Conservation (phyloP, 495 filamentous ascomycete genomes). For the Podospora pseudopauciseta region DNA sequence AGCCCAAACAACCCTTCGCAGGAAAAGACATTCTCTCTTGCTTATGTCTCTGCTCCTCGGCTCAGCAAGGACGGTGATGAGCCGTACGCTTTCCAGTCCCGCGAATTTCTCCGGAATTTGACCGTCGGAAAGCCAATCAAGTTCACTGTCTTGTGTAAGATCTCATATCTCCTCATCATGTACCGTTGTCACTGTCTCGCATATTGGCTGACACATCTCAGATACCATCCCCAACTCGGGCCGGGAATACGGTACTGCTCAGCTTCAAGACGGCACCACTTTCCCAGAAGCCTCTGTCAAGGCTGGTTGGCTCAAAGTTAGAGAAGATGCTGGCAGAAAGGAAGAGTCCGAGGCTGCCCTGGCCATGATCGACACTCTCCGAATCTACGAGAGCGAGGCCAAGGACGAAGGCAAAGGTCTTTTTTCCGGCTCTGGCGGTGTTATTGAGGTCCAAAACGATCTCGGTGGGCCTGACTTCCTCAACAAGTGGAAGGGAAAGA, state of each 20-base stretch:
- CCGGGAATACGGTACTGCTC: conserved; percentile 81
- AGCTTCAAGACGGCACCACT: conserved; percentile 65
- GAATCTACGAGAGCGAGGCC: conserved; percentile 74
- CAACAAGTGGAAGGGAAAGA: conserved; percentile 71
- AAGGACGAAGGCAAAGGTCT: conserved; percentile 72
- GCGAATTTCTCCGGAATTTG: conserved; percentile 81
- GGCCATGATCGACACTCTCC: conserved; percentile 68
- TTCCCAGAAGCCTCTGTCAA: conserved; percentile 76
- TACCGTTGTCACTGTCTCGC: background rate
- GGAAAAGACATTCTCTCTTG: conserved; percentile 82
- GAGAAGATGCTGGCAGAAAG: conserved; percentile 86
- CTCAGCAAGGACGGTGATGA: conserved; percentile 87
- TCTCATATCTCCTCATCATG: background rate
- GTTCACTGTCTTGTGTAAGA: conserved; percentile 63
- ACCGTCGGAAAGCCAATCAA: conserved; percentile 82
- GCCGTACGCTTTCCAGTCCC: conserved; percentile 85
- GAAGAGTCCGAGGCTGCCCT: conserved; percentile 74
- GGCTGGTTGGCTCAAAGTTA: conserved; percentile 84
- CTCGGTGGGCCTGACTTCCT: conserved; percentile 70
- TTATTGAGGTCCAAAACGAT: conserved; percentile 76
- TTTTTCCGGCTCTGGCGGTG: conserved; percentile 58
- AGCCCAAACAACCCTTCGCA: conserved; percentile 66
- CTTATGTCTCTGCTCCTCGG: conserved; percentile 85
- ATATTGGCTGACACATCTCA: conserved; percentile 7
- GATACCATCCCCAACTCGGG: conserved; percentile 78